Base-by-base conservation (phyloP, 257 asterid genomes). In the Craterostigma plantagineum region DNA sequence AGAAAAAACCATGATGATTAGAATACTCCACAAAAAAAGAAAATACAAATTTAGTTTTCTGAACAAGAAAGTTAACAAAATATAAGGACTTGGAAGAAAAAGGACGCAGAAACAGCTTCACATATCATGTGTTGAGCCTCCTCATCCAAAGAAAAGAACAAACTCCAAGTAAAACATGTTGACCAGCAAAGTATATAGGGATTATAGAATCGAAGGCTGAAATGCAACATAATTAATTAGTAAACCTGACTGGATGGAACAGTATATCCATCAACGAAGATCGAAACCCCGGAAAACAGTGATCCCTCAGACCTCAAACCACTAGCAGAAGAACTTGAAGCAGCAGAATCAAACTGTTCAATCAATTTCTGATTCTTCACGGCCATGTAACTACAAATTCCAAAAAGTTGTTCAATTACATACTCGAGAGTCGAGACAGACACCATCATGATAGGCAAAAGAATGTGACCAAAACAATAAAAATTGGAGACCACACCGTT, bases 261-360 rank as follows among this genome's bases (percentile, higher is more conserved):
- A 8, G 98, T 87, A 57, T 82, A 87, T 63, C 98, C 98, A 70
- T 87, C 98, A 33, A 87, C 93, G 66, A 87, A 87, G 51, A 87
- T 82, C 0, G 92, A 74, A 57, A 87, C 90, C 33, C 98, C 86
- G 7, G 51, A 52, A 67, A 87, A 87, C 54, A 82, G 67, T 64
- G 70, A 56, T 33, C 44, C 75, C 59, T 57, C 72, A 16, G 63
- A 61, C 49, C 48, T 50, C 27, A 73, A 48, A 14, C 68, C 84
- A 47, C 71, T 64, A 48, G 42, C 65, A 23, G 79, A 73, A 66
- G 95, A 62, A 64, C 73, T 76, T 35, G 93, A 71, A 45, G 98
- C 95, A 57, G 78, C 93, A 0, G 93, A 85, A 51, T 69, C 73
- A 60, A 79, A 87, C 58, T 87, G 95, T 42, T 82, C 68, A 33